phyloP scores from a whole-genome alignment of 176 grass and related monocot species.

The Triticum timopheevii region DNA sequence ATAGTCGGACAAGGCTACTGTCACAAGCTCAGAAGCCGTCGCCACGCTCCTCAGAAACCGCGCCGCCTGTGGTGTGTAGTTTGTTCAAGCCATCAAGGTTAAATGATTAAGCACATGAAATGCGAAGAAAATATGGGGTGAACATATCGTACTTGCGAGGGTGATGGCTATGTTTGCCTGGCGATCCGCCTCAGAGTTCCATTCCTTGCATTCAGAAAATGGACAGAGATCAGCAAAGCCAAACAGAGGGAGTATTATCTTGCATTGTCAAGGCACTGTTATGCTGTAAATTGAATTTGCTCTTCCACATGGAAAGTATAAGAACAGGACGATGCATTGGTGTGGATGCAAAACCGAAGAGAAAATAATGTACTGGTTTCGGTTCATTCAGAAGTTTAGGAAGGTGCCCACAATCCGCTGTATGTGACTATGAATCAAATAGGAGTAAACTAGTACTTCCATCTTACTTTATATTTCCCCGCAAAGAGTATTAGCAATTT shows the following conservation, averaged over 20 bases:
- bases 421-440: neutral
- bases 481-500: too few species aligned
- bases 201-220: conserved; percentile 47
- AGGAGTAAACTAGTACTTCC: neutral
- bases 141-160: conserved; percentile 36
- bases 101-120: neutral
- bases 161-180: conserved; percentile 61
- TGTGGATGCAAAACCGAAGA: neutral
- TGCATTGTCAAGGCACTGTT: neutral
- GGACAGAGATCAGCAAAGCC: conserved; percentile 11
- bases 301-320: neutral
- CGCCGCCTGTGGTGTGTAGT: conserved; percentile 23
- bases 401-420: neutral
- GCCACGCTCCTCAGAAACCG: conserved; percentile 48
- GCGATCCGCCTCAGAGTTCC: conserved; percentile 63
- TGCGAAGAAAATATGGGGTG: neutral
- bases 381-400: neutral
- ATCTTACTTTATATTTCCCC: too few species aligned
- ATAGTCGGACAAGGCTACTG: neutral
- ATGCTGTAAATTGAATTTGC: neutral
- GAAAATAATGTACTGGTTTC: neutral
- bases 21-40: conserved; percentile 40
- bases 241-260: neutral
- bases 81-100: conserved; percentile 10
- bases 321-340: neutral